Base-by-base conservation (phyloP, 192 early-diverging fungal species). In the Pecoramyces ruminantium region DNA sequence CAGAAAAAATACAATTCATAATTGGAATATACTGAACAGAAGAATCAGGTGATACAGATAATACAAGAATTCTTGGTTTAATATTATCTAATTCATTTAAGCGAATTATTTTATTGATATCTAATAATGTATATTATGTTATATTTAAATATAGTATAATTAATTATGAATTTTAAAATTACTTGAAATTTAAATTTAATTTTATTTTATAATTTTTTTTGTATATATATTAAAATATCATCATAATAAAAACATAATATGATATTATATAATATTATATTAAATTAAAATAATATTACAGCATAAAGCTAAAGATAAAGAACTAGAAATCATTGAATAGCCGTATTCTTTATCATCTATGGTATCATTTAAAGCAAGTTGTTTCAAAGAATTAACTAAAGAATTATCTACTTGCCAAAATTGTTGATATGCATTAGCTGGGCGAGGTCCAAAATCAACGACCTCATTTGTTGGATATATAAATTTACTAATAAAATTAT, bases 1-100 rank as follows among this genome's bases (percentile, higher is more conserved):
- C 97, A 0, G 96, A 93, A 87, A 99, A 99, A 40, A 99, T 97
- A 80, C 90, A 93, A 85, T 99, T 99, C 98, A 99, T 99, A 38
- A 97, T 91, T 5, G 95, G 88, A 78, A 99, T 96, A 81, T 99
- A 98, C 82, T 98, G 94, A 51, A 87, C 86, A 12, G 98, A 89
- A 2, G 91, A 86, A 82, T 99, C 98, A 2, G 92, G 92, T 0
- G 95, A 96, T 14, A 94, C 94, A 0, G 96, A 96, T 9, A 98
- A 77, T 0, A 95, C 87, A 9, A 98, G 85, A 67, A 99, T 94
- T 29, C 97, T 89, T 28, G 96, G 89, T 82, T 92, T 88, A 79
- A 93, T 82, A 38, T 87, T 86, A 9, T 85, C 86, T 42, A 87
- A 81, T 17, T 91, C 90, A 38, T 91, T 86, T 17, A 81, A 80